Evolutionary conservation across 148 eudicot genomes (phyloP).

Genomic region (Camellia japonica): DNA sequence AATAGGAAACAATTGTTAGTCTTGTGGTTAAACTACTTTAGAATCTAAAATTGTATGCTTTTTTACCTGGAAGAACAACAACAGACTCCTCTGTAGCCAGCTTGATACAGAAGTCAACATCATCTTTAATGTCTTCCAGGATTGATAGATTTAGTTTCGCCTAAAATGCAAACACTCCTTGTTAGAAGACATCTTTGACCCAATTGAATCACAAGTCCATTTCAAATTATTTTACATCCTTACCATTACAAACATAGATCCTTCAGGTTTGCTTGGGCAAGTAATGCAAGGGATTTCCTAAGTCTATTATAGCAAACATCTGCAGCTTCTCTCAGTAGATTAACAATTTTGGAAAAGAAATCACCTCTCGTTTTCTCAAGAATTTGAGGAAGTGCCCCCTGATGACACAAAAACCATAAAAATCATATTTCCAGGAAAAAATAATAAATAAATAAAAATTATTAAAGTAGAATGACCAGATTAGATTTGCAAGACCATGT

Average conservation of each 20-base stretch:
- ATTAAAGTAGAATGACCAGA: neutral
- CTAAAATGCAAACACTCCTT: constrained; percentile 18
- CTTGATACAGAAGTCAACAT: constrained; percentile 40
- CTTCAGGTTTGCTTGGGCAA: too few species aligned
- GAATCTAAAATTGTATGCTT: neutral
- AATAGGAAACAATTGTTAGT: neutral
- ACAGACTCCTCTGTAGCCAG: constrained; percentile 53
- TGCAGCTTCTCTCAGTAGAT: constrained; percentile 33
- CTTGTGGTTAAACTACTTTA: neutral
- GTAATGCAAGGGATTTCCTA: too few species aligned
- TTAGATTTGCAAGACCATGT: neutral
- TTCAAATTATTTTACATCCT: neutral
- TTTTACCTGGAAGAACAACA: constrained; percentile 42
- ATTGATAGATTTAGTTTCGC: constrained; percentile 31
- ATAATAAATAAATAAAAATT: constrained; percentile 9
- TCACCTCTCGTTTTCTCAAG: constrained; percentile 29
- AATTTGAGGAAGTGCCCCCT: constrained; percentile 40
- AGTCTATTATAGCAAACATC: too few species aligned
- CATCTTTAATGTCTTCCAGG: constrained; percentile 43
- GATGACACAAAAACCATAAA: neutral
- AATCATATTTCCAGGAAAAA: neutral
- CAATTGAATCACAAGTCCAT: neutral
- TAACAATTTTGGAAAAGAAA: constrained; percentile 30
- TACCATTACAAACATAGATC: constrained; percentile 54
- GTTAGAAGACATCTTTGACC: neutral